These are phyloP conservation scores for Apostasia shenzhenica DNA, from an alignment of 106 monocot genomes.

Conservation along the genomic window DNA sequence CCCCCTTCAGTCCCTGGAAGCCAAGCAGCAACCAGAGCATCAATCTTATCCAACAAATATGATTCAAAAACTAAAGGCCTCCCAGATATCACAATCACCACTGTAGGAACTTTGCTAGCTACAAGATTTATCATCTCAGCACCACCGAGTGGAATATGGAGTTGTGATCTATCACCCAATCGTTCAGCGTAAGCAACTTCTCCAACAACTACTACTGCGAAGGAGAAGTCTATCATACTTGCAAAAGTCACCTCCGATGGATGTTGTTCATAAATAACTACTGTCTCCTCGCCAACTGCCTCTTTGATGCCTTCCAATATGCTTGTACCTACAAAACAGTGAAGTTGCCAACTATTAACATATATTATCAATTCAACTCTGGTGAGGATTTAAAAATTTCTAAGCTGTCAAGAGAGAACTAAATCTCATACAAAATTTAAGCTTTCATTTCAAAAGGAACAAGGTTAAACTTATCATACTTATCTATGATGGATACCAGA, in stretches of 20 bases:
- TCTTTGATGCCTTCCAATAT: slow-evolving; percentile 63
- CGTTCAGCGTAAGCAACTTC: slow-evolving; percentile 70
- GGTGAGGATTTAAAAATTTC: no score
- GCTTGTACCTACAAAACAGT: slow-evolving; percentile 48
- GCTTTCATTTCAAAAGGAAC: no score
- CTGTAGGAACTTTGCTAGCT: slow-evolving; percentile 54
- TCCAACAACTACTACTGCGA: slow-evolving; percentile 61
- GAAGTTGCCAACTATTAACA: background rate
- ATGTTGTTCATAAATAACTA: slow-evolving; percentile 44
- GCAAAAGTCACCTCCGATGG: slow-evolving; percentile 49
- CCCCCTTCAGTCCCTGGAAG: slow-evolving; percentile 73
- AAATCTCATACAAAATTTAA: no score
- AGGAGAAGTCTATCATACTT: slow-evolving; percentile 36
- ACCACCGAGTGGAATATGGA: slow-evolving; percentile 60
- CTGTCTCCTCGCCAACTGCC: slow-evolving; percentile 48
- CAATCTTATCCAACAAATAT: slow-evolving; percentile 39
- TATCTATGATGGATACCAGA: no score
- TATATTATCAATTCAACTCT: no score
- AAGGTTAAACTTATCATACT: no score
- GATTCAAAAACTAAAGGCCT: slow-evolving; percentile 59
- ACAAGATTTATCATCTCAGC: slow-evolving; percentile 28
- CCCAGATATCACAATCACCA: slow-evolving; percentile 69
- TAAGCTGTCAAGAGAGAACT: no score
- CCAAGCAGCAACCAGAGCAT: slow-evolving; percentile 84
- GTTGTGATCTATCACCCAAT: slow-evolving; percentile 56